Base-by-base conservation (phyloP, 2,329 filamentous ascomycete species). In the Aspergillus sclerotialis region DNA sequence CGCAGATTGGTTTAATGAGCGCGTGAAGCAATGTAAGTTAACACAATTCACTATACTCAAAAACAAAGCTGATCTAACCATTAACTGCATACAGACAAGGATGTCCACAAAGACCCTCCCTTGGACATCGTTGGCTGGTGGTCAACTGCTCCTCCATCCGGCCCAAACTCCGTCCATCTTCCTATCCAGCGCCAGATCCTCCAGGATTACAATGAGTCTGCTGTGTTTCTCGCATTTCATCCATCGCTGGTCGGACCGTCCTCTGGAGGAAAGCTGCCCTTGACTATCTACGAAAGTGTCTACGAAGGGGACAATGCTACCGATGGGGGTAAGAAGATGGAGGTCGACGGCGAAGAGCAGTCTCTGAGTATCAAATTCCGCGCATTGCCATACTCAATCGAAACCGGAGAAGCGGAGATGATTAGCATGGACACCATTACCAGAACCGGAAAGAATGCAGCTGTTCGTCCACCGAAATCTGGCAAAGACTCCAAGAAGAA, bases 401-500 rank as follows among this genome's bases (percentile, higher is more conserved):
- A 96, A 64, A 94, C 89, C 0, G 87, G 86, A 7, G 89, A 96
- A 60, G 89, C 89, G 1, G 92, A 98, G 62, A 95, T 95, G 88
- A 96, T 98, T 46, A 84, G 85, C 48, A 85, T 98, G 52, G 88
- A 95, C 61, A 94, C 89, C 46, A 83, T 98, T 13, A 89, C 90
- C 1, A 80, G 82, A 33, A 86, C 84, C 25, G 84, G 84, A 30
- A 85, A 84, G 30, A 90, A 85, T 52, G 89, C 88, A 15, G 80
- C 83, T 8, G n/a, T n/a, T n/a, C 78, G 78, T 19, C 67, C 77
- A 15, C 58, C 63, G 12, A 38, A 50, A 1, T 40, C 49, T 21
- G 35, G 43, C 29, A 40, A 45, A 25, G 28, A 19, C 3, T 35
- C 28, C 32, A 43, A 18, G 31, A 51, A 44, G 28, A 42, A 48